Evolutionary conservation across 164 flowering plant species (phyloP), one percentile per base, ranked within the genome.

Genomic region (Tinospora cordifolia): DNA sequence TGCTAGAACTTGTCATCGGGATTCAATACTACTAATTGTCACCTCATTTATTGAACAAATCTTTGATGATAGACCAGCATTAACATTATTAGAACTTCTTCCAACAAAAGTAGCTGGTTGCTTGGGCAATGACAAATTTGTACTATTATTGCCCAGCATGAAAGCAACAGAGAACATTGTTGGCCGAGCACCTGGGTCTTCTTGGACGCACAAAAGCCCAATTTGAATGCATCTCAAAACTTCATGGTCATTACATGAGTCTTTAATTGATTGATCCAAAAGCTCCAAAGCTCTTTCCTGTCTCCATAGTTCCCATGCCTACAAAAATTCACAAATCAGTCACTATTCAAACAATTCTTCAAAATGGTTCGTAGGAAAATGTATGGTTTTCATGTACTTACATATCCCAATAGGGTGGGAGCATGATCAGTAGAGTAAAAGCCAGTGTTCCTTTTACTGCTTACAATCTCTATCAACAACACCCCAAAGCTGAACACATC

Each of bases 241-340:
- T 39, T 46, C 57, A 13, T 17, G 4, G 9, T 21, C 3, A 4
- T 62, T 24, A 36, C 30, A 46, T 30, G 57, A 14, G 3, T 41
- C 54, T 10, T 38, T 47, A 22, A 70, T 8, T 2, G 17, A 4
- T 47, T 71, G 25, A 38, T 75, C 78, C 39, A 71, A 8, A 8
- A 70, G 38, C 21, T 67, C 68, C 34, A 51, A n/a, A 2, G 9
- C 41, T 15, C 57, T 47, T 3, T 22, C 66, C 14, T 36, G 30
- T 8, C 44, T 70, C 73, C 77, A 75, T 9, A 70, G 27, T 17
- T 70, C 71, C 71, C 74, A 75, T 44, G 70, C 67, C 77, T 70
- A 66, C 12, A 59, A 70, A 19, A 38, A 22, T 13, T n/a, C 11
- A 58, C 6, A 58, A 58, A 13, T 3, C 26, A 58, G 62, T n/a